Conservation (phyloP, 2,329 filamentous ascomycete genomes). For the Scytalidium sp. region DNA sequence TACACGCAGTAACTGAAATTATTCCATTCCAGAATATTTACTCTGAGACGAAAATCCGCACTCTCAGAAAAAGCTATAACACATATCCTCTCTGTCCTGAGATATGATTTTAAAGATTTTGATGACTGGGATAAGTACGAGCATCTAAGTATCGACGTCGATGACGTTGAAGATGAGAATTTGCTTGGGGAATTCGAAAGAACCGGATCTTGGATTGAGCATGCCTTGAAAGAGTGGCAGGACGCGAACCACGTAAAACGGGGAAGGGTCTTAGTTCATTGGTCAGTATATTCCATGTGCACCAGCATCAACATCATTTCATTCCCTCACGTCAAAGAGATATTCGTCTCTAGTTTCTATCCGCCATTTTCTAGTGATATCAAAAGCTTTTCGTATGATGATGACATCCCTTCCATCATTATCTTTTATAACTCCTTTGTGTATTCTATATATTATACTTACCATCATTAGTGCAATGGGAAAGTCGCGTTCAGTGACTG, state of each 20-base stretch:
- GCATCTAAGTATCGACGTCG: conserved; percentile 78
- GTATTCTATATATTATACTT: background rate
- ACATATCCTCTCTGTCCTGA: conserved; percentile 82
- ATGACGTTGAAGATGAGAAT: conserved; percentile 89
- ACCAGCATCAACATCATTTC: conserved; percentile 11
- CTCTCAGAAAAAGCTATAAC: conserved; percentile 76
- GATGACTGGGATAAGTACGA: conserved; percentile 56
- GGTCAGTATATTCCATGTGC: conserved; percentile 51
- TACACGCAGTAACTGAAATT: no score
- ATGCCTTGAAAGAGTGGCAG: conserved; percentile 61
- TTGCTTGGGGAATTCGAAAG: conserved; percentile 75
- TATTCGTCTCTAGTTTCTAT: no score
- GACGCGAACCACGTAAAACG: conserved; percentile 30
- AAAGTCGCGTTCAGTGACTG: conserved; percentile 86
- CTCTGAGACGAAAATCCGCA: conserved; percentile 67
- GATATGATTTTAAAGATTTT: conserved; percentile 57
- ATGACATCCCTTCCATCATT: background rate
- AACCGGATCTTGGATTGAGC: conserved; percentile 80
- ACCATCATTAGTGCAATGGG: conserved; percentile 77
- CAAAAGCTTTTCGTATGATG: background rate
- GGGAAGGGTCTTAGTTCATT: conserved; percentile 66
- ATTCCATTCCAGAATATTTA: conserved; percentile 65
- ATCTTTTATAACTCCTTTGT: background rate
- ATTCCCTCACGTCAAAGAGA: conserved; percentile 3
- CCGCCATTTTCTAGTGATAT: no score